Base-by-base conservation (phyloP, 768 basidiomycete genomes). In the Tylopilus felleus region DNA sequence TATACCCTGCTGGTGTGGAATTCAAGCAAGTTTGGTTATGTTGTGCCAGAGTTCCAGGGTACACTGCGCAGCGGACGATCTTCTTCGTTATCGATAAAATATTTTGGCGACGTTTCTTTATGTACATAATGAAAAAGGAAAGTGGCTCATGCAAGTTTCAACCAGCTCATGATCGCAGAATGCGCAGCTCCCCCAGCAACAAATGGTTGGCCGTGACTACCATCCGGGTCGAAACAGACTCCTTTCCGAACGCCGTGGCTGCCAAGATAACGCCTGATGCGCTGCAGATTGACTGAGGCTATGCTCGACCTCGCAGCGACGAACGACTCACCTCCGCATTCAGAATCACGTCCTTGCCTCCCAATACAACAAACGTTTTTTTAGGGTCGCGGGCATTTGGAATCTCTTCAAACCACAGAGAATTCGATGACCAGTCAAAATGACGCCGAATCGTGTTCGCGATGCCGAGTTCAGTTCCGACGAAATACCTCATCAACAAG, bases 361-460 rank as follows among this genome's bases (percentile, higher is more conserved):
- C 90, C 17, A 97, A 75, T 57, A 95, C 75, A 67, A 92, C 89
- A 47, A 85, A 69, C 0, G 86, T 81, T 64, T 81, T 85, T 31
- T 74, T 59, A 1, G 84, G 79, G 67, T 93, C 84, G 16, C 76
- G 73, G 16, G 86, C 88, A 63, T 92, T 78, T 1, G 91, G 90
- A 43, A 96, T 93, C 62, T 95, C 89, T 69, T 94, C 90, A 56
- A 83, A 90, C 84, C 89, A 98, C 12, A 98, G 75, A 10, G 90
- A 85, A 65, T 97, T 97, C 12, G 88, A 81, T 36, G 82, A 77
- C 93, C 91, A 94, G 63, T 88, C 86, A 61, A 91, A 91, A 66
- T 90, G 83, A 25, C 90, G 79, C 60, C 86, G 88, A 42, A 97
- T 77, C 52, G 90, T 81, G 67, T 94, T 88, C 8, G 90, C 88